Evolutionary conservation across 768 basidiomycete genomes (phyloP).

Genomic region (Cyathus striatus): DNA sequence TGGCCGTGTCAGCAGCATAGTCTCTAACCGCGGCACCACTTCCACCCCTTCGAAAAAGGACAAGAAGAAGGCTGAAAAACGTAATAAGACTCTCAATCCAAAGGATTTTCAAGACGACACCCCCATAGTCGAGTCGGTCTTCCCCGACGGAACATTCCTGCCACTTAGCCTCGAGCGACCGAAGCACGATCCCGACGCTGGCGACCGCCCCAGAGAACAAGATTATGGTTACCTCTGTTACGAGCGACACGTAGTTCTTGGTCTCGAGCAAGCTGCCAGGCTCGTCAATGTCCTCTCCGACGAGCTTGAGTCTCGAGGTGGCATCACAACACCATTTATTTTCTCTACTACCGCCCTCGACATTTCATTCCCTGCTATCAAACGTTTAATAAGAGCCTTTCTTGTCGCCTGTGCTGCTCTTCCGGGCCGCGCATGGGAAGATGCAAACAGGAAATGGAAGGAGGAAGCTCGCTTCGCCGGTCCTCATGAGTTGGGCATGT

Average conservation of each 20-base stretch:
- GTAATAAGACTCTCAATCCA: conserved; percentile 36
- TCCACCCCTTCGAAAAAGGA: conserved; percentile 42
- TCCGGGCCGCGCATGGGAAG: conserved; percentile 22
- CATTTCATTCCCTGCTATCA: conserved; percentile 68
- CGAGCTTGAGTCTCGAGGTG: conserved; percentile 70
- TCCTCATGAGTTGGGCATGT: conserved; percentile 87
- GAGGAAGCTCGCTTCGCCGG: conserved; percentile 83
- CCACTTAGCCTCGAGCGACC: conserved; percentile 48
- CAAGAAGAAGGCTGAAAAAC: conserved; percentile 42
- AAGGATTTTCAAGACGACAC: conserved; percentile 27
- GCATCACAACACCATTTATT: conserved; percentile 85
- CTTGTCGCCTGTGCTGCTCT: conserved; percentile 50
- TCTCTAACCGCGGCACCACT: conserved; percentile 25
- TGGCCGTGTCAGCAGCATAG: conserved; percentile 49
- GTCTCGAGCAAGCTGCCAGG: conserved; percentile 65
- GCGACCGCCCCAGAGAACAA: conserved; percentile 31
- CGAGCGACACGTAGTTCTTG: conserved; percentile 69
- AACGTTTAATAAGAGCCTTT: conserved; percentile 76
- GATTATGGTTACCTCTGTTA: conserved; percentile 74
- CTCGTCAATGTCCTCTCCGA: conserved; percentile 68
- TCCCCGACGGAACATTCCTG: conserved; percentile 50
- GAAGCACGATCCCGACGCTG: conserved; percentile 26
- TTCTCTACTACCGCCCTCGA: conserved; percentile 89
- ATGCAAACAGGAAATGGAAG: conserved; percentile 56
- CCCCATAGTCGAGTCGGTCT: conserved; percentile 19